A percentile compares a stretch with the other conserved stretches of the same genome.
These are phyloP conservation scores for Puccinia sorghi DNA, from an alignment of 1,284 basidiomycete genomes.

Conservation along the genomic window DNA sequence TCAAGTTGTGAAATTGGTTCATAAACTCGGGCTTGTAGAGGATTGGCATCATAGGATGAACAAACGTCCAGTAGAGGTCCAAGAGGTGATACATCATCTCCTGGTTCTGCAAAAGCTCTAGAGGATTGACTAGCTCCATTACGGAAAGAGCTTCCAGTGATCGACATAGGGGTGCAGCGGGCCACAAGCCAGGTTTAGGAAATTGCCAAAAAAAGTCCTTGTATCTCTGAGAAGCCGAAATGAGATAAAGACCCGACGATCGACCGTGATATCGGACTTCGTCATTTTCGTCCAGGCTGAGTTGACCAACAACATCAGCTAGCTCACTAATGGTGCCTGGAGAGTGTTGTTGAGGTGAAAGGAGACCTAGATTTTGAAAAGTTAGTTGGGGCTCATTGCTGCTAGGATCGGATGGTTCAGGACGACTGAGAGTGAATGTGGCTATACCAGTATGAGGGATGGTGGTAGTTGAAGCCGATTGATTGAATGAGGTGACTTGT, in stretches of 20 bases:
- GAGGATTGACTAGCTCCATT: slow-evolving; percentile 54
- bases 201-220: slow-evolving; percentile 81
- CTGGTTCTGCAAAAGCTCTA: slow-evolving; percentile 60
- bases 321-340: slow-evolving; percentile 57
- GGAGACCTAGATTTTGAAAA: not conserved
- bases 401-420: slow-evolving; percentile 46
- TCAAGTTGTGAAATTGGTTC: slow-evolving; percentile 62
- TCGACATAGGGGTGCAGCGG: slow-evolving; percentile 63
- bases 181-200: slow-evolving; percentile 79
- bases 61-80: slow-evolving; percentile 73
- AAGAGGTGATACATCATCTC: slow-evolving; percentile 68
- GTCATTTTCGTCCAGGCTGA: slow-evolving; percentile 79
- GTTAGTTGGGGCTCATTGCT: not conserved
- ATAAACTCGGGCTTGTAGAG: slow-evolving; percentile 71
- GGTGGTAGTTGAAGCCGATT: not conserved
- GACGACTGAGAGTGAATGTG: slow-evolving; percentile 41
- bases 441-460: slow-evolving; percentile 20
- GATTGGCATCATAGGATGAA: slow-evolving; percentile 72
- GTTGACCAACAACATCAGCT: slow-evolving; percentile 73
- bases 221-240: slow-evolving; percentile 69
- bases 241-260: slow-evolving; percentile 67
- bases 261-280: slow-evolving; percentile 63
- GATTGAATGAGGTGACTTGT: slow-evolving; percentile 5
- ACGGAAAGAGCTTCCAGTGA: slow-evolving; percentile 60
- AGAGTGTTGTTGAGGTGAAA: slow-evolving; percentile 44